phyloP scores from a whole-genome alignment of 768 basidiomycete genomes.

The Aureoboletus auriporus region DNA sequence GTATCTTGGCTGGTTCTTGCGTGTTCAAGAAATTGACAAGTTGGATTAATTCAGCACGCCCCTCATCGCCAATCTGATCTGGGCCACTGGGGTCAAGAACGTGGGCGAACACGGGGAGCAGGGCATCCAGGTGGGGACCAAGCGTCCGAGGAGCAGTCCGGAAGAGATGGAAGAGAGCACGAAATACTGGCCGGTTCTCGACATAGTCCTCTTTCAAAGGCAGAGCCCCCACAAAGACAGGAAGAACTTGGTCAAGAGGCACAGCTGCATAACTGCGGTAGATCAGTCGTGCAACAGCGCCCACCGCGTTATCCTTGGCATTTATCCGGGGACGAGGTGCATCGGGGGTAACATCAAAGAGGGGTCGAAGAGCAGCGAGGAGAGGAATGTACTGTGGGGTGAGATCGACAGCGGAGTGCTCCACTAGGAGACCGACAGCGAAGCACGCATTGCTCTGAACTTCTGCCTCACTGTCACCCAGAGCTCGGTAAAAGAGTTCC shows the following conservation, averaged over 20 bases:
- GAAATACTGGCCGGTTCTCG: constrained; percentile 89
- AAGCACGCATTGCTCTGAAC: constrained; percentile 97
- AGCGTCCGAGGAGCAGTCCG: constrained; percentile 67
- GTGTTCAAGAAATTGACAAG: constrained; percentile 69
- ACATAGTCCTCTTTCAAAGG: constrained; percentile 86
- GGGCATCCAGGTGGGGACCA: constrained; percentile 69
- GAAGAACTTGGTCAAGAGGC: constrained; percentile 89
- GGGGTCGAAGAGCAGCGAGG: constrained; percentile 73
- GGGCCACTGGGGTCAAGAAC: constrained; percentile 72
- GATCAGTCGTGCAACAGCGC: constrained; percentile 87
- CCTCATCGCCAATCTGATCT: constrained; percentile 81
- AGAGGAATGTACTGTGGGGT: constrained; percentile 75
- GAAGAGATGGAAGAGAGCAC: constrained; percentile 86
- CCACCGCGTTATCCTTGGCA: constrained; percentile 95
- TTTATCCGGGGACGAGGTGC: constrained; percentile 67
- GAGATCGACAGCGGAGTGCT: constrained; percentile 80
- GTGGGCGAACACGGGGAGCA: constrained; percentile 75
- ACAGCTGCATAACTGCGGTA: constrained; percentile 71
- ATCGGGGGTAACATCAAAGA: constrained; percentile 67
- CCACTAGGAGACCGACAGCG: constrained; percentile 86
- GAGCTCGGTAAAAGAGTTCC: constrained; percentile 78
- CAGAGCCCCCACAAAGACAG: constrained; percentile 74
- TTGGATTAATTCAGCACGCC: constrained; percentile 68
- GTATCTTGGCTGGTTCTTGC: constrained; percentile 74
- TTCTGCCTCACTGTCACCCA: constrained; percentile 83